Conservation (phyloP, 208 protist species). For the Acanthamoeba royreba region DNA sequence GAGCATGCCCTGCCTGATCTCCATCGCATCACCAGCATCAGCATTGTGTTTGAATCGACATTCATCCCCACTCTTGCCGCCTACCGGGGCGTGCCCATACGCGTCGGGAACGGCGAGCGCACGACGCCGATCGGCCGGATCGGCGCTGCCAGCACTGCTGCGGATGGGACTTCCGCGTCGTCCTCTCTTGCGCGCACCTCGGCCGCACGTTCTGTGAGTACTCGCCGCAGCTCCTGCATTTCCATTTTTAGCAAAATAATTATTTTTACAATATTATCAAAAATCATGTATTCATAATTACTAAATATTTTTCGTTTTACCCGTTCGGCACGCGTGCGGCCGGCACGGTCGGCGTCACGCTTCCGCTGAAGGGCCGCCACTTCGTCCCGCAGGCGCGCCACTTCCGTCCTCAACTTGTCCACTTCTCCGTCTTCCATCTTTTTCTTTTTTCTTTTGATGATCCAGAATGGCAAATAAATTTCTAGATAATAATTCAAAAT, state of each 20-base stretch:
- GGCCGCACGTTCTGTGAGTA: not conserved
- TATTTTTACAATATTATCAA: too few relatives aligned
- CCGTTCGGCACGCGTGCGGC: not conserved
- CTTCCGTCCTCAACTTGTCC: not conserved
- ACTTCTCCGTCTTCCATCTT: not conserved
- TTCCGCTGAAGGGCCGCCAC: not conserved
- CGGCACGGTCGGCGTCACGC: not conserved
- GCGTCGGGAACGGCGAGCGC: not conserved
- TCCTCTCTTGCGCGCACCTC: not conserved
- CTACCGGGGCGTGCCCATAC: not conserved
- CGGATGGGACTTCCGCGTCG: not conserved
- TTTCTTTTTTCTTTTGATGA: too few relatives aligned
- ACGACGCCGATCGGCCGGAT: not conserved
- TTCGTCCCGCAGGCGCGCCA: not conserved
- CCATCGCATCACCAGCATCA: too few relatives aligned
- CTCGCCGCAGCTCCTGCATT: not conserved
- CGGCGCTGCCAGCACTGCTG: not conserved
- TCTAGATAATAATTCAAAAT: too few relatives aligned
- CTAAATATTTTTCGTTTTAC: too few relatives aligned
- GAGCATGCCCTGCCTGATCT: constrained; percentile 53
- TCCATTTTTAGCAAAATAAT: too few relatives aligned
- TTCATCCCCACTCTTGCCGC: too few relatives aligned
- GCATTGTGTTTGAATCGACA: too few relatives aligned
- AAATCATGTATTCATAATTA: too few relatives aligned
- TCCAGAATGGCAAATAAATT: too few relatives aligned